A percentile compares a stretch with the other conserved stretches of the same genome.
Evolutionary conservation across 495 filamentous ascomycete genomes (phyloP).

Genomic region (Trichoderma virens): DNA sequence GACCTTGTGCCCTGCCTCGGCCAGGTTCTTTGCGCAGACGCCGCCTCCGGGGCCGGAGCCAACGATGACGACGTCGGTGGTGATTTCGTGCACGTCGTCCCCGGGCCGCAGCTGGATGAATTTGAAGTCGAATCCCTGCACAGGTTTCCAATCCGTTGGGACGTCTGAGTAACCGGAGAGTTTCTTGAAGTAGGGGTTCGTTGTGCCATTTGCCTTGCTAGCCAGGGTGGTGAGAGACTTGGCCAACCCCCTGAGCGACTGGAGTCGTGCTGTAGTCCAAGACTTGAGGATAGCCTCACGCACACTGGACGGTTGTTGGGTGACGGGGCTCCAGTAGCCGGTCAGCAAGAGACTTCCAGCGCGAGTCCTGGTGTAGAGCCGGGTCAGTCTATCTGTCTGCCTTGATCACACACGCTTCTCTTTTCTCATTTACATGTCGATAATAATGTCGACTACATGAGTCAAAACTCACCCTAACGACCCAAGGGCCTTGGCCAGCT

Average conservation of each 20-base stretch:
- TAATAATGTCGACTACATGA: conserved; percentile 14
- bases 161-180: conserved; percentile 56
- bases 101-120: conserved; percentile 43
- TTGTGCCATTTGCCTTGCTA: conserved; percentile 51
- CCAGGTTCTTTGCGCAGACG: conserved; percentile 72
- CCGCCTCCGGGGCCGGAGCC: conserved; percentile 85
- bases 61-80: conserved; percentile 77
- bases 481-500: conserved; percentile 22
- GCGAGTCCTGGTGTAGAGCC: conserved; percentile 44
- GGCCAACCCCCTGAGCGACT: conserved; percentile 47
- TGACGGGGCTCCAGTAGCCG: conserved; percentile 52
- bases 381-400: conserved; percentile 9
- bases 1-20: conserved; percentile 65
- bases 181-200: conserved; percentile 47
- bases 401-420: not conserved
- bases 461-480: conserved; percentile 23
- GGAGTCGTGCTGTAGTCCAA: conserved; percentile 53
- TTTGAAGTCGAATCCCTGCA: conserved; percentile 36
- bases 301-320: conserved; percentile 51
- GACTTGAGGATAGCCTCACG: conserved; percentile 53
- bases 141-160: conserved; percentile 52
- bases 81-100: conserved; percentile 41
- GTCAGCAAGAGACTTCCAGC: conserved; percentile 61
- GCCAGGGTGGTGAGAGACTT: conserved; percentile 49
- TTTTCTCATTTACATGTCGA: not conserved